Base-by-base conservation (phyloP, 257 asterid species). In the Rhazya stricta region DNA sequence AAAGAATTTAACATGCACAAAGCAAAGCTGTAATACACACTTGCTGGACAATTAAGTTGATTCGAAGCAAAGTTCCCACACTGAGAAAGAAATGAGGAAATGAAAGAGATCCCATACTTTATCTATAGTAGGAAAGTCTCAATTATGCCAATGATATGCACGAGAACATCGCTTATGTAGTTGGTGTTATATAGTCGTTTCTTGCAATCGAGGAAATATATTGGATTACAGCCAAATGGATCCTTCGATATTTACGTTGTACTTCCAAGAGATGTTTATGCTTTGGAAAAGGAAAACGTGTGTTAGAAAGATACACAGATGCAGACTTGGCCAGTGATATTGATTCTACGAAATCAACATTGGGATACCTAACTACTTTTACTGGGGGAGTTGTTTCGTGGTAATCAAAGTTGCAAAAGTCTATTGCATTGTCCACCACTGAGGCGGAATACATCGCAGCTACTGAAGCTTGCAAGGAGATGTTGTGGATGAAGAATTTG, bases 111-210 rank as follows among this genome's bases (percentile, higher is more conserved):
- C 21, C 63, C 63, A 21, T 57, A 57, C n/a, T 8, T 27, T 29
- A 57, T 21, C 19, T 39, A 48, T 7, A 2, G 9, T 66, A 32
- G 51, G 71, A 3, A 13, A n/a, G n/a, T n/a, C 5, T 66, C 15
- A 66, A 34, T 48, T 34, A 66, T 66, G 71, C n/a, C 32, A 29
- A 60, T 60, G 67, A 60, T 10, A 21, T 60, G n/a, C n/a, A n/a
- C n/a, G n/a, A n/a, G n/a, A n/a, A n/a, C n/a, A n/a, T n/a, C 29
- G 30, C 67, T 29, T 25, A 21, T 60, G 67, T 32, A 2, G 23
- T n/a, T 66, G 30, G 12, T 15, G 43, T 66, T 12, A 37, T 27
- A n/a, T 21, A 9, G 51, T 11, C 36, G 9, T n/a, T n/a, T 41
- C 4, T 66, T 25, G 27, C 71, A 66, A 34, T 41, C 71, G n/a